Evolutionary conservation across 805 yeast species (phyloP).

Genomic region (Candida ficus): DNA sequence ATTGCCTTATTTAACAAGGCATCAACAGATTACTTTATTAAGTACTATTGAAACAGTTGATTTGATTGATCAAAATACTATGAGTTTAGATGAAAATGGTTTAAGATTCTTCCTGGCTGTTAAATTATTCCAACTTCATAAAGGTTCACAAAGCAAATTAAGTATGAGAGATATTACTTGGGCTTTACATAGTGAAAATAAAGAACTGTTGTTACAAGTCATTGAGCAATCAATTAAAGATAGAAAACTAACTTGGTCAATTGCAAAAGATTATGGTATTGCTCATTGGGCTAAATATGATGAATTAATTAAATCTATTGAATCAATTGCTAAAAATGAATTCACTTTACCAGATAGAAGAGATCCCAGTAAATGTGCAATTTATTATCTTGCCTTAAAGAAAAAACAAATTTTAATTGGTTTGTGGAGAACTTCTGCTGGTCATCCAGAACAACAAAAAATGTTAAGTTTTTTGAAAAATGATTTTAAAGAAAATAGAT

Average conservation of each 20-base stretch:
- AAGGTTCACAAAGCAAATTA: slow-evolving; percentile 44
- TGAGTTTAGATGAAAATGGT: slow-evolving; percentile 47
- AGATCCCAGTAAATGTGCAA: slow-evolving; percentile 71
- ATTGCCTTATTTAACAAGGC: slow-evolving; percentile 80
- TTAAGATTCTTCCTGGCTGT: slow-evolving; percentile 65
- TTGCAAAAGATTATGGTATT: slow-evolving; percentile 55
- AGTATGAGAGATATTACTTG: slow-evolving; percentile 80
- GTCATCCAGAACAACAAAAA: slow-evolving; percentile 78
- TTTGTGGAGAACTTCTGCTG: slow-evolving; percentile 73
- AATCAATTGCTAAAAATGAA: slow-evolving; percentile 65
- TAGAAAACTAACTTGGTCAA: slow-evolving; percentile 52
- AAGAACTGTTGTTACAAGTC: slow-evolving; percentile 54
- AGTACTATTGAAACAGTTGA: slow-evolving; percentile 62
- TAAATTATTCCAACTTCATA: slow-evolving; percentile 56
- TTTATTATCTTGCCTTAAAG: slow-evolving; percentile 71
- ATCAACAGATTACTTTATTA: slow-evolving; percentile 81
- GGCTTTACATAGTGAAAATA: slow-evolving; percentile 82
- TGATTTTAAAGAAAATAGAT: slow-evolving; percentile 69
- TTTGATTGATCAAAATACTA: slow-evolving; percentile 41
- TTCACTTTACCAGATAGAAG: slow-evolving; percentile 49
- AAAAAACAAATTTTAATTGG: slow-evolving; percentile 75
- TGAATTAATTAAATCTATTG: slow-evolving; percentile 49
- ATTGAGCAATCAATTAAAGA: slow-evolving; percentile 39
- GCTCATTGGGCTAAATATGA: slow-evolving; percentile 61
- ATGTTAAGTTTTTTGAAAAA: slow-evolving; percentile 72